These are phyloP conservation scores for Kwoniella shandongensis DNA, from an alignment of 768 basidiomycete species.

Conservation along the genomic window DNA sequence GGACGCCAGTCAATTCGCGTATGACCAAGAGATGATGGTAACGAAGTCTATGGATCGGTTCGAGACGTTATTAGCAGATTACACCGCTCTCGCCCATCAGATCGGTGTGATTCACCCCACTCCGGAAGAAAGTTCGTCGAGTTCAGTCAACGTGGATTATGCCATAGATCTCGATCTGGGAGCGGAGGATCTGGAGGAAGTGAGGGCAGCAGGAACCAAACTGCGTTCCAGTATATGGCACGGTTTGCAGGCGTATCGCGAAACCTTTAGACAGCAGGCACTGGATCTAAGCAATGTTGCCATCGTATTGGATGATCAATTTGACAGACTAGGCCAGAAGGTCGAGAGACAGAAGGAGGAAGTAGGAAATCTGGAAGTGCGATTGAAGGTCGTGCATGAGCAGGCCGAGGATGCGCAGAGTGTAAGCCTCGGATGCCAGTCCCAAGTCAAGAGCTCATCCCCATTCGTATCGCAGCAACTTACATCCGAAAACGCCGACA, in stretches of 20 bases:
- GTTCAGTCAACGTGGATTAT: slow-evolving; percentile 62
- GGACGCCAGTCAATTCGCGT: slow-evolving; percentile 69
- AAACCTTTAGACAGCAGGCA: slow-evolving; percentile 68
- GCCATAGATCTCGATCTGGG: slow-evolving; percentile 79
- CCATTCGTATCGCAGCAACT: slow-evolving; percentile 26
- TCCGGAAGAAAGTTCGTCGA: slow-evolving; percentile 28
- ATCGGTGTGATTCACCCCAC: slow-evolving; percentile 68
- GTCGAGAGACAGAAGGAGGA: slow-evolving; percentile 82
- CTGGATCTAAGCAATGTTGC: slow-evolving; percentile 72
- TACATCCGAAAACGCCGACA: slow-evolving; percentile 37
- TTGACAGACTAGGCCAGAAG: slow-evolving; percentile 71
- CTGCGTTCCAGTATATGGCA: slow-evolving; percentile 74
- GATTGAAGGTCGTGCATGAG: slow-evolving; percentile 51
- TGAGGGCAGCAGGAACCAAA: slow-evolving; percentile 66
- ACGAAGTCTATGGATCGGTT: slow-evolving; percentile 75
- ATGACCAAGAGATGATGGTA: slow-evolving; percentile 79
- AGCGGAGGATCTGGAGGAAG: slow-evolving; percentile 65
- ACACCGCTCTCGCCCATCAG: slow-evolving; percentile 70
- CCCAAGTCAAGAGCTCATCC: not conserved
- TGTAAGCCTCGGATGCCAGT: slow-evolving; percentile 29
- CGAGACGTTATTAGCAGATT: slow-evolving; percentile 77
- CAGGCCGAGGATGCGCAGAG: slow-evolving; percentile 46
- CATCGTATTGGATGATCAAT: slow-evolving; percentile 76
- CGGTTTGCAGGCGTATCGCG: slow-evolving; percentile 69
- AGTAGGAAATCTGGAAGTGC: slow-evolving; percentile 69